Evolutionary conservation across 495 filamentous ascomycete species (phyloP), one percentile per base, ranked within the genome.

Genomic region (Antarctomyces pellizariae): DNA sequence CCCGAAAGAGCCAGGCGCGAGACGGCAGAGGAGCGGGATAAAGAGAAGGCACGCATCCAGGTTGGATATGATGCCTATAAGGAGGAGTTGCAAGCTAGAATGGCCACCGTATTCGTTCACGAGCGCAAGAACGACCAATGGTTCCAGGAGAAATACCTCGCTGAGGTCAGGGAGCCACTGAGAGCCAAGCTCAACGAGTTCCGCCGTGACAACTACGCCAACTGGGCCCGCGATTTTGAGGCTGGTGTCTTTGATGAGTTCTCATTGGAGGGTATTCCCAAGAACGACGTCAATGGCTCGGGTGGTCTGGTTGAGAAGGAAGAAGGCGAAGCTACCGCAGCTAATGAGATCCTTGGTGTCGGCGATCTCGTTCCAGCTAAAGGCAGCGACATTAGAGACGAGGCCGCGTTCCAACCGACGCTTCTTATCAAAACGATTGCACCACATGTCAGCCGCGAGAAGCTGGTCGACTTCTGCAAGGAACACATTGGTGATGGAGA

Each of bases 391-490:
- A 56, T 91, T 19, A 63, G 78, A 5, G 83, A 93, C 40, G 77
- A 90, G 31, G 68, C 67, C 24, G 55, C 78, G 10, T 64, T 65
- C 33, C 76, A 89, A 47, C 89, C 86, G 8, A 83, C 89, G 1
- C 57, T 99, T 14, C 63, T 99, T 22, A 92, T 99, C 53, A 99
- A 99, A 53, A 99, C 86, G 0, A 75, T 99, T 44, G 86, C 89
- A 7, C 89, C 86, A 2, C 84, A 84, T 34, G 89, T 99, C 24
- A 90, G 75, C 40, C 72, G 89, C n/a, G 67, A 67, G 10, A 92
- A 91, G 41, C 65, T 99, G 27, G 83, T 93, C 45, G 71, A 52
- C 2, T 89, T 91, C 34, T 90, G 79, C 51, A 82, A 76, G 39
- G 80, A 90, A 47, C 76, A 92, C 47, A 61, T 90, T 0, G 75